A percentile compares a stretch with the other conserved stretches of the same genome.
These are phyloP conservation scores for Conoideocrella luteorostrata DNA, from an alignment of 2,329 filamentous ascomycete genomes.

Conservation along the genomic window DNA sequence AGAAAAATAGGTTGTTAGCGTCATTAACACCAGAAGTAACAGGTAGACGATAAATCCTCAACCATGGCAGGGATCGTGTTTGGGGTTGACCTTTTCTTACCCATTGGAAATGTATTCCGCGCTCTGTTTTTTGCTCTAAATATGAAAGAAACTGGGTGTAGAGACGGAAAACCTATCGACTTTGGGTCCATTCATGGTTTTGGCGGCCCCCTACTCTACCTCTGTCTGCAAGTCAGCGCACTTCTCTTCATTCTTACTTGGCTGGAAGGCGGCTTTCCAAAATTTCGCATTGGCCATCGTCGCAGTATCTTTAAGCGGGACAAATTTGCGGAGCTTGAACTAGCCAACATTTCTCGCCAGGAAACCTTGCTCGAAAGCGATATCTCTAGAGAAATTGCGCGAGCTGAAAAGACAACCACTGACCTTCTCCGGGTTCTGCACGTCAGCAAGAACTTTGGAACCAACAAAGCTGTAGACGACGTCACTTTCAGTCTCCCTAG, in stretches of 20 bases:
- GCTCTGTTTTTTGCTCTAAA: constrained; percentile 70
- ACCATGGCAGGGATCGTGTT: constrained; percentile 12
- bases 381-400: constrained; percentile 47
- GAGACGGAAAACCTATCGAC: constrained; percentile 52
- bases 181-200: constrained; percentile 60
- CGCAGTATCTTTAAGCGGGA: too few species aligned
- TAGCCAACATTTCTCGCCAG: constrained; percentile 12
- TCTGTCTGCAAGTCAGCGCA: constrained; percentile 62
- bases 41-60: background rate
- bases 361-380: constrained; percentile 15
- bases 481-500: constrained; percentile 69
- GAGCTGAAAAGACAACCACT: constrained; percentile 45
- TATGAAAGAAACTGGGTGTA: constrained; percentile 68
- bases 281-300: too few species aligned
- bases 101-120: constrained; percentile 49
- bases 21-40: too few species aligned
- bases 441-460: constrained; percentile 67
- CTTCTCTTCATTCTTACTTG: constrained; percentile 66
- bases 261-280: constrained; percentile 58
- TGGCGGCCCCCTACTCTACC: constrained; percentile 74
- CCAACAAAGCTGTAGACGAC: constrained; percentile 69
- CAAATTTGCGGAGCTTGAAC: constrained; percentile 29
- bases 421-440: constrained; percentile 68
- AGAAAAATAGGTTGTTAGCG: background rate
- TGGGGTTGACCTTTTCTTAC: constrained; percentile 16